Percentiles rank a stretch among this genome's conserved stretches.
Evolutionary conservation across 2,329 filamentous ascomycete species (phyloP).

Genomic region (Arthrobotrys musiformis): DNA sequence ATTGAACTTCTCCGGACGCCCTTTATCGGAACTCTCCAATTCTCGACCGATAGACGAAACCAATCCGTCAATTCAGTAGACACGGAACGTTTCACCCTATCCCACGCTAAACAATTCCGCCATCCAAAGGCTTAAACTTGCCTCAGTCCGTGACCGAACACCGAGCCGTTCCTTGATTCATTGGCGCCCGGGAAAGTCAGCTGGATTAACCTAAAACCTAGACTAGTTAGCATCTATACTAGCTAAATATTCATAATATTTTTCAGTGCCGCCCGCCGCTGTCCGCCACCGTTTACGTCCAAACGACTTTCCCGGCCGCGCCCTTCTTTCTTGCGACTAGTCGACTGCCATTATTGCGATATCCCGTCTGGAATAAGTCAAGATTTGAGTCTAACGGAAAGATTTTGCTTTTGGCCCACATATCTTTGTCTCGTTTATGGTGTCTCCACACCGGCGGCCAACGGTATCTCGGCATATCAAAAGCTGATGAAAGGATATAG

Average conservation of each 20-base stretch:
- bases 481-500: background rate
- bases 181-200: constrained; percentile 53
- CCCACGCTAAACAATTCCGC: constrained; percentile 24
- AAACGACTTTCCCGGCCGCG: constrained; percentile 14
- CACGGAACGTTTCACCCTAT: constrained; percentile 51
- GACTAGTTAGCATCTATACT: constrained; percentile 11
- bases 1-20: constrained; percentile 9
- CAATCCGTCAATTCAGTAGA: constrained; percentile 10
- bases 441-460: constrained; percentile 21
- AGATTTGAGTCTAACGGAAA: constrained; percentile 11
- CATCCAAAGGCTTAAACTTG: constrained; percentile 23
- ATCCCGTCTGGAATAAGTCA: constrained; percentile 52
- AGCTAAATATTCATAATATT: constrained; percentile 5
- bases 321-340: constrained; percentile 26
- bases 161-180: constrained; percentile 35
- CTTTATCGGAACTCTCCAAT: background rate
- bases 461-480: constrained; percentile 22
- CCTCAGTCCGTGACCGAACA: constrained; percentile 19
- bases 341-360: constrained; percentile 54
- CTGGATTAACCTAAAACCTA: constrained; percentile 12
- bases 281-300: constrained; percentile 22
- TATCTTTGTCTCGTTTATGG: constrained; percentile 1
- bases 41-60: constrained; percentile 28
- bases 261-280: constrained; percentile 38
- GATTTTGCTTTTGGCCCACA: constrained; percentile 22